Base-by-base conservation (phyloP, 495 filamentous ascomycete species). In the Penicillium pancosmium region DNA sequence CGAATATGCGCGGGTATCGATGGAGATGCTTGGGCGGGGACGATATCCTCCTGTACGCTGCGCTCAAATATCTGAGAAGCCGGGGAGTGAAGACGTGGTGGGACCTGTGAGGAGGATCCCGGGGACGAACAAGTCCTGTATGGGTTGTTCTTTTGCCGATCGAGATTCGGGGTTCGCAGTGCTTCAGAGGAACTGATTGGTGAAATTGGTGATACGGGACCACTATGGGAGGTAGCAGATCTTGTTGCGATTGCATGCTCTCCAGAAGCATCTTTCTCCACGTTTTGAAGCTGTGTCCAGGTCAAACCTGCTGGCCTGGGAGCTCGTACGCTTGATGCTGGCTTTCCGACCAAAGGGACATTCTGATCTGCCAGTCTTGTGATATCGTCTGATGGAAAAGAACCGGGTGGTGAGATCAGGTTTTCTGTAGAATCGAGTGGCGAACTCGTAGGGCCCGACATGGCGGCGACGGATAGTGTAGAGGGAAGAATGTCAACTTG, bases 31-130 rank as follows among this genome's bases (percentile, higher is more conserved):
- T 91, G 86, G 7, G 80, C 67, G n/a, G 84, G 73, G 8, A 83
- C 61, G 31, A 82, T 75, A 64, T 82, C 84, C 65, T 97, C 92
- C 70, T 97, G 93, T 13, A 97, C 93, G 72, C 90, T 87, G 63
- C 92, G 89, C 79, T 97, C 92, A 73, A 97, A 97, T 66, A 97
- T 97, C 65, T 93, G 91, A 23, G 91, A 86, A 5, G 86, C 85
- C 11, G 88, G 86, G 13, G 87, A 89, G 48, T 82, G 78, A 46
- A 88, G 70, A 40, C 83, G 78, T 5, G 86, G 85, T 4, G 86
- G 87, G 15, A 84, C 75, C 23, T 82, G 69, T 47, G 78, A 79
- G 11, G 54, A 60, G 38, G 80, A 76, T 54, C 78, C 73, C n/a
- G 82, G 73, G 10, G 80, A 80, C 10, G 80, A 79, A 10, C 73